Evolutionary conservation across 805 yeast species (phyloP), one percentile per base, ranked within the genome.

Genomic region (Starmera pachycereana): DNA sequence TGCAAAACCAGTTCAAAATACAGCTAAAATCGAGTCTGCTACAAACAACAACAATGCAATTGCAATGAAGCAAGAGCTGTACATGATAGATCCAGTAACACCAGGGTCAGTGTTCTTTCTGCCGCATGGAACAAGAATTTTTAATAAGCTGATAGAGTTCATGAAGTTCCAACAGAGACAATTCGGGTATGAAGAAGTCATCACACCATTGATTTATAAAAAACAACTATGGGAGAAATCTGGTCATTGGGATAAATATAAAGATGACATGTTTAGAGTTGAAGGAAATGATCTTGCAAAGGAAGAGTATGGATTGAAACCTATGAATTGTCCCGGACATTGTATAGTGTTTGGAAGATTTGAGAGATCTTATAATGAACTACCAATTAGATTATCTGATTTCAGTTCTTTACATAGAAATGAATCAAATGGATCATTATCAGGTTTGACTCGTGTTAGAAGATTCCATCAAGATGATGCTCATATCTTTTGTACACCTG

Each of bases 381-480:
- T 92, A 39, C 98, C 98, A 0, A 64, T 90, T 33, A 63, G 97
- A 47, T 72, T 73, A 48, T 78, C 94, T 18, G 98, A 92, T 59
- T 90, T 90, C 63, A 81, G 94, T 19, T 86, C 95, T 2, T 65
- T 92, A 43, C 98, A 92, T 59, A 71, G 98, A 54, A 92, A 92
- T 54, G 98, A 92, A 61, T 81, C 95, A 25, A 81, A 94, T 42
- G 98, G 98, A 3, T 94, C 97, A 1, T 69, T 92, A 16, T 74
- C 90, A 7, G 98, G 98, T 0, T 66, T 92, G 31, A 92, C 97
- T 0, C 69, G 98, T 41, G 96, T 92, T 4, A 74, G 98, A 43
- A 69, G 96, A 46, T 92, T 92, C 63, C 98, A 92, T 60, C 98
- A 92, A 63, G 98, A 92, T 60, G 98, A 92, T 58, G 97, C 97